Evolutionary conservation across 2,329 filamentous ascomycete genomes (phyloP).

Genomic region (Penicillium frequentans): DNA sequence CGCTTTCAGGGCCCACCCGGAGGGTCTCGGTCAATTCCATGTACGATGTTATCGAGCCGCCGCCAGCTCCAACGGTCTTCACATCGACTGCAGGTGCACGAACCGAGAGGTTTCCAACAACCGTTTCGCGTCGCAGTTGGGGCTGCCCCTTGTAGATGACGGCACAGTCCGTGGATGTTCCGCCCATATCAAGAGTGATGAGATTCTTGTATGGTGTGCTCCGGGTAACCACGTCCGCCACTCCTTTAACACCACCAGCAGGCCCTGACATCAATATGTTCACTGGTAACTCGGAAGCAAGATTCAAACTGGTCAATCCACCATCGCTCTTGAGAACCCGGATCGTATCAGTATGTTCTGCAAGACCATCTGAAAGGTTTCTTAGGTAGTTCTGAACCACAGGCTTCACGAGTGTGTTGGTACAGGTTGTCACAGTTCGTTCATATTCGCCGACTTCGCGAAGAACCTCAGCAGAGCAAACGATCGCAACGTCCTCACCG

Average conservation of each 20-base stretch:
- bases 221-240: conserved; percentile 48
- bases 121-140: conserved; percentile 48
- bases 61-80: conserved; percentile 51
- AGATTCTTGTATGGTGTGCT: conserved; percentile 50
- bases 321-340: conserved; percentile 53
- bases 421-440: too few species aligned
- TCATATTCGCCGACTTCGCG: too few species aligned
- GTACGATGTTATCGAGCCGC: conserved; percentile 51
- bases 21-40: conserved; percentile 50
- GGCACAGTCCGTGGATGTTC: conserved; percentile 51
- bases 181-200: conserved; percentile 54
- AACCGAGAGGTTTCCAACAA: conserved; percentile 47
- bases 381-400: too few species aligned
- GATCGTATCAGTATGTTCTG: conserved; percentile 45
- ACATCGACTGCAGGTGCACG: conserved; percentile 51
- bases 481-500: too few species aligned
- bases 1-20: conserved; percentile 53
- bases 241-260: conserved; percentile 52
- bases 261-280: conserved; percentile 52
- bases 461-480: too few species aligned
- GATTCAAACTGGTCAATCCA: conserved; percentile 46
- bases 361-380: conserved; percentile 28
- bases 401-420: too few species aligned
- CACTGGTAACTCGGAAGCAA: conserved; percentile 50
- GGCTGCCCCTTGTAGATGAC: conserved; percentile 46